phyloP scores from a whole-genome alignment of 2,329 filamentous ascomycete genomes.

The Alternaria solani region DNA sequence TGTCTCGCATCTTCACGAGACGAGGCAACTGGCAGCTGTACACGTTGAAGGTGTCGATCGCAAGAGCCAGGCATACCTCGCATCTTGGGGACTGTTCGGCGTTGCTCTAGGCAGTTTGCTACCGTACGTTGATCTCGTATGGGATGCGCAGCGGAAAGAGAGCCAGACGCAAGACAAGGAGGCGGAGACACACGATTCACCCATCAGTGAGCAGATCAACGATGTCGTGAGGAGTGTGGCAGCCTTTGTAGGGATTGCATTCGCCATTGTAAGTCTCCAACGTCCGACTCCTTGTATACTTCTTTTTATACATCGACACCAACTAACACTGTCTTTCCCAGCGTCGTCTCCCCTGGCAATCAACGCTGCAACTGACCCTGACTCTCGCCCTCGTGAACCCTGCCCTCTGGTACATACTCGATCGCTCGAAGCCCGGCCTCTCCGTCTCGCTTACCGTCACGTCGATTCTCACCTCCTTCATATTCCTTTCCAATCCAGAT shows the following conservation, averaged over 20 bases:
- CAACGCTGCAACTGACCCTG: constrained; percentile 89
- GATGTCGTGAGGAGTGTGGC: constrained; percentile 73
- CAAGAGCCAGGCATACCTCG: constrained; percentile 71
- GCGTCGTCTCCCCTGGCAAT: constrained; percentile 92
- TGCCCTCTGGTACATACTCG: constrained; percentile 94
- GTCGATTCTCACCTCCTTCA: constrained; percentile 73
- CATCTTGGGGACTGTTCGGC: constrained; percentile 83
- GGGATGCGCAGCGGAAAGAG: constrained; percentile 62
- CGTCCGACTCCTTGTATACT: background rate
- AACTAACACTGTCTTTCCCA: constrained; percentile 49
- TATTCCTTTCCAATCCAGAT: constrained; percentile 79
- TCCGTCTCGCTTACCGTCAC: constrained; percentile 79
- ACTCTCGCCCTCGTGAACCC: constrained; percentile 92
- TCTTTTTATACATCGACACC: background rate
- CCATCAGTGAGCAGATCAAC: constrained; percentile 73
- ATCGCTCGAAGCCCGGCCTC: constrained; percentile 86
- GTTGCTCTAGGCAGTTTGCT: constrained; percentile 79
- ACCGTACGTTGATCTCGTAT: constrained; percentile 83
- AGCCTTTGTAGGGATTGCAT: constrained; percentile 76
- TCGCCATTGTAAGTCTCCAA: constrained; percentile 75
- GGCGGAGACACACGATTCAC: constrained; percentile 51
- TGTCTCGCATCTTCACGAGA: constrained; percentile 79
- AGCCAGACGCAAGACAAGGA: constrained; percentile 25
- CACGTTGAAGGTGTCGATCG: constrained; percentile 65
- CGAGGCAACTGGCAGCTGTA: constrained; percentile 69